Base-by-base conservation (phyloP, 1,284 basidiomycete species). In the Malassezia slooffiae region DNA sequence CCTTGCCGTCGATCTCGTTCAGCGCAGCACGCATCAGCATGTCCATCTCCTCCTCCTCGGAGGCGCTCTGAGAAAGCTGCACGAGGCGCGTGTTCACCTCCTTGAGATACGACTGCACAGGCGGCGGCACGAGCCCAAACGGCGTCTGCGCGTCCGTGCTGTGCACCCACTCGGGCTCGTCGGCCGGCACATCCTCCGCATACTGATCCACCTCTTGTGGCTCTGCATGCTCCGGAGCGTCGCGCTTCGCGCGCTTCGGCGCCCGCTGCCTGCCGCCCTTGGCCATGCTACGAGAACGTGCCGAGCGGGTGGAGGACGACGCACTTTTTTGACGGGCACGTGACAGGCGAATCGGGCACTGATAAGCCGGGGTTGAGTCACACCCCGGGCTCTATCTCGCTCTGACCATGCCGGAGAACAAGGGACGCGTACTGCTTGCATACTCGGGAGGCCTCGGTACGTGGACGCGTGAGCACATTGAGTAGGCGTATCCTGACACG, bases 401-500 rank as follows among this genome's bases (percentile, higher is more conserved):
- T 28, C 11, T 32, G 12, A 42, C 16, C 46, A 48, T 48, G 46
- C 38, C 45, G 34, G n/a, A n/a, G n/a, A 43, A 50, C 45, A 77
- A 78, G 65, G 86, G 87, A 60, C 85, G 86, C 62, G 86, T 93
- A 58, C 75, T 93, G 44, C 76, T 93, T 54, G 91, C 91, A 31
- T 97, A 97, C 77, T 97, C 91, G 63, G 91, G 93, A 63, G 91
- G 91, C 69, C 80, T 97, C 50, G 90, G 89, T 91, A 53, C 64
- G 85, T 76, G 41, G 41, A n/a, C n/a, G n/a, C n/a, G n/a, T 31
- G 49, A 45, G 57, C 43, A 54, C 37, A 42, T 38, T 36, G 16
- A 28, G 27, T n/a, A 13, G 31, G 7, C 17, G 12, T 13, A n/a
- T 40, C 36, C 17, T 40, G 28, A 24, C 20, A 22, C 22, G n/a